Percentiles rank a stretch among this genome's conserved stretches.
Evolutionary conservation across 2,329 filamentous ascomycete species (phyloP).

Genomic region (Trichoderma polysporum): DNA sequence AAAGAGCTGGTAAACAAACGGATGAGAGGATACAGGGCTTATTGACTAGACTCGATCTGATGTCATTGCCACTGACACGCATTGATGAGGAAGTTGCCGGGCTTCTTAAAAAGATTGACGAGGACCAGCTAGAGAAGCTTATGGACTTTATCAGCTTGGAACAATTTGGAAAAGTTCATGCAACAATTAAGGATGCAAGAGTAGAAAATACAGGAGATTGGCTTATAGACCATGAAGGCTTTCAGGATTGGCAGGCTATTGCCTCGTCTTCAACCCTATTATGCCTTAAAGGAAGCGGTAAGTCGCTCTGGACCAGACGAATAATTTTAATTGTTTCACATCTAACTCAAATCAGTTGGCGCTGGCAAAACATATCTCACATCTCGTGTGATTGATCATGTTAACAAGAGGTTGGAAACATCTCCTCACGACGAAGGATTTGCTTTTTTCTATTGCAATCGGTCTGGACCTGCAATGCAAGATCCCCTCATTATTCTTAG

Average conservation of each 20-base stretch:
- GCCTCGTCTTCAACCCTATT: conserved; percentile 7
- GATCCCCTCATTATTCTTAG: conserved; percentile 22
- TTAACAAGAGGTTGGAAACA: background rate
- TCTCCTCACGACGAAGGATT: conserved; percentile 18
- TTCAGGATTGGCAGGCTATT: background rate
- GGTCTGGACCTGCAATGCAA: conserved; percentile 12
- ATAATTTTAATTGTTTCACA: too few species aligned
- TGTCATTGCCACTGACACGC: background rate
- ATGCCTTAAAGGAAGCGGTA: conserved; percentile 11
- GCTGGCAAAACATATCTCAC: conserved; percentile 20
- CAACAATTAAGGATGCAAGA: background rate
- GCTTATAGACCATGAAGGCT: conserved; percentile 2
- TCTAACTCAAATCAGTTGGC: conserved; percentile 8
- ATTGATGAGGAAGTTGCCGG: background rate
- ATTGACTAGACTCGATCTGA: background rate
- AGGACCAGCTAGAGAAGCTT: background rate
- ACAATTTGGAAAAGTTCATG: background rate
- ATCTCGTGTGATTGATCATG: conserved; percentile 14
- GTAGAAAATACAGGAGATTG: background rate
- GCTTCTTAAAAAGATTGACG: background rate
- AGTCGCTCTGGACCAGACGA: background rate
- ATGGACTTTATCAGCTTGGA: conserved; percentile 15
- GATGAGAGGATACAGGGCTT: background rate
- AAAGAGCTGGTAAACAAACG: background rate
- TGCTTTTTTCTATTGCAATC: conserved; percentile 26